Conservation (phyloP, 2,329 filamentous ascomycete genomes). For the Aspergillus felis region DNA sequence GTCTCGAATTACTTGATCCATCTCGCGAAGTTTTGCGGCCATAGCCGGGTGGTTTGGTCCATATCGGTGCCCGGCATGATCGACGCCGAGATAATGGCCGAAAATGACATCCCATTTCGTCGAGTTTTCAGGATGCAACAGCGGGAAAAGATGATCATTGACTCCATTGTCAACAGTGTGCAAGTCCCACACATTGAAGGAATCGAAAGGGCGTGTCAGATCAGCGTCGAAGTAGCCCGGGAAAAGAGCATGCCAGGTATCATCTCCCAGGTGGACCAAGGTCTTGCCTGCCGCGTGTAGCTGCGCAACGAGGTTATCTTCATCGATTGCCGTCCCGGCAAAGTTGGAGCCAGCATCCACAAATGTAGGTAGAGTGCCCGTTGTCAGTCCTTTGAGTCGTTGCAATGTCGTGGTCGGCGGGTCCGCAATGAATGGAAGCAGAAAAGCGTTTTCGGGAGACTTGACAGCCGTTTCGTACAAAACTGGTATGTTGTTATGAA, state of each 20-base stretch:
- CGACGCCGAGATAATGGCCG: conserved; percentile 89
- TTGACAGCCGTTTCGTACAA: conserved; percentile 76
- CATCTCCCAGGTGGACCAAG: conserved; percentile 92
- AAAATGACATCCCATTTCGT: conserved; percentile 89
- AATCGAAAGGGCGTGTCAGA: conserved; percentile 86
- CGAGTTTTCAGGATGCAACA: conserved; percentile 63
- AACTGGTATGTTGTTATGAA: conserved; percentile 83
- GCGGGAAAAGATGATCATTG: conserved; percentile 74
- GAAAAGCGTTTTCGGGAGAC: conserved; percentile 75
- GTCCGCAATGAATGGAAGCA: conserved; percentile 94
- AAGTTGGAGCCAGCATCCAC: conserved; percentile 94
- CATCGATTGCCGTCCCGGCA: conserved; percentile 89
- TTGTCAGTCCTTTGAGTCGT: conserved; percentile 87
- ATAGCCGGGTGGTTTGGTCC: conserved; percentile 91
- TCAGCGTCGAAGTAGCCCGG: conserved; percentile 88
- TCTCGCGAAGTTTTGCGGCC: conserved; percentile 84
- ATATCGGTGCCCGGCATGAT: conserved; percentile 95
- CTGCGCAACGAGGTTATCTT: conserved; percentile 73
- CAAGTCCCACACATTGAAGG: conserved; percentile 97
- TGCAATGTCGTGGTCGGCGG: conserved; percentile 92
- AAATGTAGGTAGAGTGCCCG: conserved; percentile 91
- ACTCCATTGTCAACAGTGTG: conserved; percentile 97
- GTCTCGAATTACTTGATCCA: conserved; percentile 74
- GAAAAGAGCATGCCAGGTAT: conserved; percentile 93
- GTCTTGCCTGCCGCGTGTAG: conserved; percentile 63